phyloP scores from a whole-genome alignment of 129 eudicot species.

The Cynara cardunculus region DNA sequence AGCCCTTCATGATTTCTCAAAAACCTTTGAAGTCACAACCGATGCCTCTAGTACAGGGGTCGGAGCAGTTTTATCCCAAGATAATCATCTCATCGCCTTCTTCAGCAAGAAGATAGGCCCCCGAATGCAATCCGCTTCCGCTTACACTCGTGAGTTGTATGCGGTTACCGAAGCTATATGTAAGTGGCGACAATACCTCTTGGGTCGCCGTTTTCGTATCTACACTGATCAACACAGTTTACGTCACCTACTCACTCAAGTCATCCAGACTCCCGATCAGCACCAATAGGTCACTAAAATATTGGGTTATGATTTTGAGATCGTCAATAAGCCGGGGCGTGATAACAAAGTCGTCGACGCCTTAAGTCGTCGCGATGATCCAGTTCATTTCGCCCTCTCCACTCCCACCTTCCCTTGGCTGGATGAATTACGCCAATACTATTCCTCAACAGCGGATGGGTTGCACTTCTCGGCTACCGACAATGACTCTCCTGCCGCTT shows the following conservation, averaged over 20 bases:
- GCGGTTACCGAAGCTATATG: not conserved
- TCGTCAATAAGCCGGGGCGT: not conserved
- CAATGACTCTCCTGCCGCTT: no score
- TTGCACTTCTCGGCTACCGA: no score
- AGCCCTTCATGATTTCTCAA: not conserved
- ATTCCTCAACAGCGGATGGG: no score
- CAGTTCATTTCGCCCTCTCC: no score
- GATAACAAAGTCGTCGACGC: not conserved
- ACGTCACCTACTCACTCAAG: not conserved
- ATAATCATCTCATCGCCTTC: not conserved
- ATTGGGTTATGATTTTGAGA: not conserved
- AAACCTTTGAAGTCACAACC: not conserved
- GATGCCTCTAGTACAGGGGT: not conserved
- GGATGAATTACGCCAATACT: no score
- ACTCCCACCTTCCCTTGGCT: no score
- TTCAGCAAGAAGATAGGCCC: not conserved
- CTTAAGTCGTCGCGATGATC: not conserved
- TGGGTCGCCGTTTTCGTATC: not conserved
- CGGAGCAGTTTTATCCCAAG: not conserved
- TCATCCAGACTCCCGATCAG: not conserved
- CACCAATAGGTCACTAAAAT: not conserved
- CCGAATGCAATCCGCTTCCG: accelerated
- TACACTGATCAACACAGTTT: not conserved
- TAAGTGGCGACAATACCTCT: not conserved
- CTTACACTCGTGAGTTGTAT: not conserved